Conservation (phyloP, 2,329 filamentous ascomycete species). For the Arachnomyces sp. region DNA sequence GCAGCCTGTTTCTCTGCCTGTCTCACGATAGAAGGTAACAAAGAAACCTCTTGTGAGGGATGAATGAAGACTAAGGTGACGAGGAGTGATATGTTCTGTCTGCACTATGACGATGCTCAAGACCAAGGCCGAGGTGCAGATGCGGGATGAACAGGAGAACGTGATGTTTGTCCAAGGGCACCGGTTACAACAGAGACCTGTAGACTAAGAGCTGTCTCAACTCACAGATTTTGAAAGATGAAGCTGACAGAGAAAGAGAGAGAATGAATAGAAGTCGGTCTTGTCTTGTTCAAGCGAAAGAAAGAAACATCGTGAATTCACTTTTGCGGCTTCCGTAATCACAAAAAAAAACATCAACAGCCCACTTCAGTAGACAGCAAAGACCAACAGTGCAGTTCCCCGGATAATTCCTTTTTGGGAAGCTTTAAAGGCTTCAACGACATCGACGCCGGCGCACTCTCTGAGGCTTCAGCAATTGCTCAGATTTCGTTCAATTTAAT, state of each 20-base stretch:
- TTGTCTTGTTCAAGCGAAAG: conserved; percentile 20
- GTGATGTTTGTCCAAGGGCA: no score
- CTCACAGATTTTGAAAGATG: conserved; percentile 7
- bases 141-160: no score
- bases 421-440: conserved; percentile 1
- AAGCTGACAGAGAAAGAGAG: no score
- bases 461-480: neutral
- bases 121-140: no score
- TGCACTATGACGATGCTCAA: no score
- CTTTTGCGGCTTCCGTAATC: conserved; percentile 15
- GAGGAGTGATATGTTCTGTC: no score
- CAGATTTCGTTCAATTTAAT: no score
- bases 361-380: conserved; percentile 1
- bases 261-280: conserved; percentile 10
- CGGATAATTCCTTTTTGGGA: conserved; percentile 6
- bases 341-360: no score
- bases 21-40: no score
- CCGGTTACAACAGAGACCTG: neutral
- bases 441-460: conserved; percentile 13
- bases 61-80: no score
- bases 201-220: neutral
- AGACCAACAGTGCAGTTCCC: conserved; percentile 13
- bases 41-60: no score
- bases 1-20: no score
- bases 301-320: conserved; percentile 20